Base-by-base conservation (phyloP, 2,329 filamentous ascomycete genomes). In the Trichophyton schoenleinii region DNA sequence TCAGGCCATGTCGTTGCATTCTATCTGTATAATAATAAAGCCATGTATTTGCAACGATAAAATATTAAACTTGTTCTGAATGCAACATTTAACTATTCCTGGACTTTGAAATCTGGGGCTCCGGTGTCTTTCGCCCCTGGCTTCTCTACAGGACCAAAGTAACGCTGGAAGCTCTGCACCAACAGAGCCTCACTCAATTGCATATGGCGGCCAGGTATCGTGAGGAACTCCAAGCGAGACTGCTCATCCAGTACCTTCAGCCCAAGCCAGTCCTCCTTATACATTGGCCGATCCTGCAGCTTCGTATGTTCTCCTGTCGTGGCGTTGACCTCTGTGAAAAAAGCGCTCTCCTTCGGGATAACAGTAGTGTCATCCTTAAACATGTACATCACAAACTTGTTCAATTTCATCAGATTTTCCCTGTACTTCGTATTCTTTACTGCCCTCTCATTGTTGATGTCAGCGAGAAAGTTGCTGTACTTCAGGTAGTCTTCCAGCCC, bases 191-290 rank as follows among this genome's bases (percentile, higher is more conserved):
- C 83, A 0, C 78, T 75, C 64, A 97, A 76, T 64, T 85, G 76
- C 91, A 99, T 97, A 77, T 99, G 94, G 25, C 83, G 82, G 0
- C 92, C 94, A 3, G 85, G 79, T 0, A 85, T 81, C 1, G 79
- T 85, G 71, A 84, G 79, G 74, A 96, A 96, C 61, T 86, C 81
- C 67, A 99, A 76, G 0, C 83, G 88, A 2, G 87, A 89, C 77
- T 87, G 87, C 72, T 86, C 77, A 75, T 96, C 91, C 69, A 99
- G 76, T 68, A 77, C 76, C 72, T 83, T 88, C 72, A 99, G 77
- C 0, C 94, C 94, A 31, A 99, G 77, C 94, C 94, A 99, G 76
- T 99, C 92, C 75, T 97, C 87, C 67, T 82, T 83, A 73, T 96
- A 99, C 1, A 97, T 78, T 31, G 74, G 73, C 62, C 89, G 80